These are phyloP conservation scores for Fraxinus greggii DNA, from an alignment of 305 asterid genomes.

Conservation along the genomic window DNA sequence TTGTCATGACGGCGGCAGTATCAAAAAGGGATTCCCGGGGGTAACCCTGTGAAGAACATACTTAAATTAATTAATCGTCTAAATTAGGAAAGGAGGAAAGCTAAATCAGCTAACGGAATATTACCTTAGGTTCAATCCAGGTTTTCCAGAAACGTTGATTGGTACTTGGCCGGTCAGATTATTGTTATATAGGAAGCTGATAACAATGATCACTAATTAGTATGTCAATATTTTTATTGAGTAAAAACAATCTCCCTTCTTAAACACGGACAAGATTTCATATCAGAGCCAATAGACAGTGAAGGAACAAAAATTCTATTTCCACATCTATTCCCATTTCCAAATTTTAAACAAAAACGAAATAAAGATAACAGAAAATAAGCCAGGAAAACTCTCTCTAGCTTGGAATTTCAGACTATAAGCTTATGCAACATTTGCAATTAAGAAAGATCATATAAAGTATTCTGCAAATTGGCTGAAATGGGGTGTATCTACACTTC, in stretches of 20 bases:
- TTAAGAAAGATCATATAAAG: neutral
- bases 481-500: neutral
- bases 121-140: constrained; percentile 58
- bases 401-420: neutral
- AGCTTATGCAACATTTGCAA: neutral
- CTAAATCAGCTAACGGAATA: neutral
- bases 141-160: constrained; percentile 41
- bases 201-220: constrained; percentile 6
- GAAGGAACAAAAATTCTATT: neutral
- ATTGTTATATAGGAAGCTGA: constrained; percentile 76
- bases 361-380: neutral
- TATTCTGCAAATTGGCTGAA: neutral
- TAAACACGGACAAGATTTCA: neutral
- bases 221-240: neutral
- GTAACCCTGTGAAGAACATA: constrained; percentile 35
- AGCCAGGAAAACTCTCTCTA: neutral
- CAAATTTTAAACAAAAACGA: neutral
- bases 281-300: neutral
- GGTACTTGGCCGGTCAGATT: constrained; percentile 74
- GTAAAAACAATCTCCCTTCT: neutral
- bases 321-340: neutral
- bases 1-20: constrained; percentile 22
- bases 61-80: neutral
- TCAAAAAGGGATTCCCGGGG: constrained; percentile 45
- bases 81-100: constrained; percentile 2